Conservation (phyloP, 768 basidiomycete genomes). For the Boletus vinaceobasis region DNA sequence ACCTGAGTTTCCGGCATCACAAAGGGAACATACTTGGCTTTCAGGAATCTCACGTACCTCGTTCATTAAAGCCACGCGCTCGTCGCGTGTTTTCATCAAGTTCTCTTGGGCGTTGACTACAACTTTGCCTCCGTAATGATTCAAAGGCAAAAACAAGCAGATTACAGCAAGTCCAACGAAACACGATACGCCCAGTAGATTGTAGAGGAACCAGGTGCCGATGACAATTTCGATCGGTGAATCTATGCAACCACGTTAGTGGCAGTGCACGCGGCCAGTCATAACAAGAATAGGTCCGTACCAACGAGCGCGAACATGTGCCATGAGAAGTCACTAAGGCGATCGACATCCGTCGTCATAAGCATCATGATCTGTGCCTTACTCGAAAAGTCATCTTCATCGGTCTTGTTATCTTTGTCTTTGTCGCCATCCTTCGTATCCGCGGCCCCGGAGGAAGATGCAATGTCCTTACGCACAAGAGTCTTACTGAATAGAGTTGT, state of each 20-base stretch:
- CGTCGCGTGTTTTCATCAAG: constrained; percentile 89
- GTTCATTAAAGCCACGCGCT: constrained; percentile 89
- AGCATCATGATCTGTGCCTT: constrained; percentile 89
- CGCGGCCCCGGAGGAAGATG: constrained; percentile 49
- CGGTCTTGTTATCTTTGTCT: constrained; percentile 13
- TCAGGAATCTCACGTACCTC: constrained; percentile 41
- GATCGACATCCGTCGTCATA: constrained; percentile 93
- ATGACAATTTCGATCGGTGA: constrained; percentile 75
- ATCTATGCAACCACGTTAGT: constrained; percentile 39
- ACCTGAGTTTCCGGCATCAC: constrained; percentile 39
- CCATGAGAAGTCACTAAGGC: constrained; percentile 82
- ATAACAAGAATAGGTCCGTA: constrained; percentile 27
- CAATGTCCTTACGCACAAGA: constrained; percentile 79
- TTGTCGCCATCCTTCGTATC: constrained; percentile 23
- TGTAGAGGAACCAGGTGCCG: constrained; percentile 73
- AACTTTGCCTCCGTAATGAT: constrained; percentile 80
- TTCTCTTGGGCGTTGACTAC: constrained; percentile 78
- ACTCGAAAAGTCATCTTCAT: constrained; percentile 59
- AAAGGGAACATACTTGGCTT: not conserved
- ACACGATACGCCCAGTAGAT: constrained; percentile 72
- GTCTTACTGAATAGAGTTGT: constrained; percentile 85
- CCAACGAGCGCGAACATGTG: constrained; percentile 74
- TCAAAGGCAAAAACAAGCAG: constrained; percentile 69
- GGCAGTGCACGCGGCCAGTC: not conserved
- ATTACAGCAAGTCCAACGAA: constrained; percentile 78